Evolutionary conservation across 257 asterid genomes (phyloP), one percentile per base, ranked within the genome.

Genomic region (Osmanthus fragrans): DNA sequence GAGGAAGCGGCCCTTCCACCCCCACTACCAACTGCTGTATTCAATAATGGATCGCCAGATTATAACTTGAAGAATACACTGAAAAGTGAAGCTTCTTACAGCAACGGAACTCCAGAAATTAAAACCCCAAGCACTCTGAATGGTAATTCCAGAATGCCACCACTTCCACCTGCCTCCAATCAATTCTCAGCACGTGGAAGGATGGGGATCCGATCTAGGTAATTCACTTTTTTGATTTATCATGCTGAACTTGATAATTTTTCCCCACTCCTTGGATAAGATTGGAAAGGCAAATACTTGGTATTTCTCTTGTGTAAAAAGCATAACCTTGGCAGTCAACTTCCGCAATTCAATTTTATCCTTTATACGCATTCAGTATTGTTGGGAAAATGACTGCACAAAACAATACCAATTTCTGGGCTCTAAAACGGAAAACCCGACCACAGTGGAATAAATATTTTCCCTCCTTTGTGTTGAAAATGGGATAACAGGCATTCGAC

Each of bases 161-260:
- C 99, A 23, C 97, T 93, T 82, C 96, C 98, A 7, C 97, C 99
- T 13, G 84, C 93, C 49, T 77, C 98, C 81, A 95, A 90, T 81
- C 99, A 93, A 71, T 91, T 88, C 78, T 88, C 97, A 2, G 92
- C 94, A 56, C 97, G 99, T 79, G 92, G 92, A 73, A 85, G 98
- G 81, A 82, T 81, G 82, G 92, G 96, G 60, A 91, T 93, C 13
- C 92, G 97, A 32, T 88, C 98, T 58, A 89, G 99, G 99, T 90
- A 91, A 73, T 40, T 51, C 56, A 27, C 76, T 56, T 76, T 30
- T 58, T 6, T 70, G 25, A 42, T 45, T 72, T 45, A 29, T 72
- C n/a, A 8, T 42, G 64, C 76, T 58, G 60, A 16, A 30, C 64
- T 65, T 58, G 29, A 60, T 29, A 42, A 71, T 71, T 45, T 71